These are phyloP conservation scores for Yamadazyma atmosphaerica DNA, from an alignment of 1,139 yeast species.

Conservation along the genomic window DNA sequence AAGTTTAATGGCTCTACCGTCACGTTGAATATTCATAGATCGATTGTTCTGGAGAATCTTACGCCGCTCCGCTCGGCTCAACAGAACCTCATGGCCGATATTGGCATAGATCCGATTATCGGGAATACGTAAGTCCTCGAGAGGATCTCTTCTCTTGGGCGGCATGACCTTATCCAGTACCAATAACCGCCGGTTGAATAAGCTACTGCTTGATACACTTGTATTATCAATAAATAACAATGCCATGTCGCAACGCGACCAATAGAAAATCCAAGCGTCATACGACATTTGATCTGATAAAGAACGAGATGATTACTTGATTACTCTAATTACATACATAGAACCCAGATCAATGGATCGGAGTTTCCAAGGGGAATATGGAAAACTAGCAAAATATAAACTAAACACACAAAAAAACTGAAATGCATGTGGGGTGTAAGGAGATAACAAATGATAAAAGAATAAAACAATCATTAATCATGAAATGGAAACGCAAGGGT, in stretches of 20 bases:
- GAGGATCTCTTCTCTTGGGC: slow-evolving; percentile 16
- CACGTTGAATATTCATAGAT: neutral
- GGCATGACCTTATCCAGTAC: slow-evolving; percentile 9
- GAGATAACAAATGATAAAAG: too few relatives aligned
- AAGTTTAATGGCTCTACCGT: neutral
- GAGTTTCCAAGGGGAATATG: too few relatives aligned
- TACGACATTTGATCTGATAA: too few relatives aligned
- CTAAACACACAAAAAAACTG: too few relatives aligned
- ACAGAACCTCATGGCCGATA: slow-evolving; percentile 13
- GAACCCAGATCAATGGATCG: neutral
- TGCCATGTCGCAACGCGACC: too few relatives aligned
- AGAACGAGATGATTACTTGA: too few relatives aligned
- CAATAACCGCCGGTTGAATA: neutral
- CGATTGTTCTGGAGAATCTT: slow-evolving; percentile 1
- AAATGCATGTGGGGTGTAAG: too few relatives aligned
- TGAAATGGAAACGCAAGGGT: too few relatives aligned
- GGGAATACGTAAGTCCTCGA: slow-evolving; percentile 16
- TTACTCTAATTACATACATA: neutral
- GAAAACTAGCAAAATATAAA: too few relatives aligned
- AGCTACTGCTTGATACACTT: neutral
- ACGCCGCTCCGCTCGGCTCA: slow-evolving; percentile 13
- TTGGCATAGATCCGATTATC: slow-evolving; percentile 16
- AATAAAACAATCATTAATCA: too few relatives aligned
- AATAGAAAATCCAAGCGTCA: too few relatives aligned
- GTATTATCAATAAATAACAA: too few relatives aligned